Evolutionary conservation across 495 filamentous ascomycete species (phyloP).

Genomic region (Diplogelasinospora grovesii): DNA sequence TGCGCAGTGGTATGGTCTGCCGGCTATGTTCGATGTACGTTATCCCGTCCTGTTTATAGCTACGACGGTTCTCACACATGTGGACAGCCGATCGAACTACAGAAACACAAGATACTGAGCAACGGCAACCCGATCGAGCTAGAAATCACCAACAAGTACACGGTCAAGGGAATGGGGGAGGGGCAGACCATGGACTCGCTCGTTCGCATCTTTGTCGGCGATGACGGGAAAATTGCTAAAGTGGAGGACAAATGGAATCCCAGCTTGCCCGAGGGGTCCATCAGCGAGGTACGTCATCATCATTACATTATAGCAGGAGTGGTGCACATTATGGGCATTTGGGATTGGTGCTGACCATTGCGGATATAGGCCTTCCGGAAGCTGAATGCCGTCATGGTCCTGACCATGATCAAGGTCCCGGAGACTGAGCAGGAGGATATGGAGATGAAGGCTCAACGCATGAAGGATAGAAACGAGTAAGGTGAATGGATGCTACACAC

Average conservation of each 20-base stretch:
- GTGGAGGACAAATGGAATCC: conserved; percentile 55
- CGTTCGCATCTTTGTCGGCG: conserved; percentile 37
- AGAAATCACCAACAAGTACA: conserved; percentile 45
- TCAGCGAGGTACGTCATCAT: conserved; percentile 45
- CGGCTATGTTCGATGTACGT: conserved; percentile 19
- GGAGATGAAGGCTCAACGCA: conserved; percentile 17
- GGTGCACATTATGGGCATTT: too few relatives aligned
- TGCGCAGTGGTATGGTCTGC: conserved; percentile 44
- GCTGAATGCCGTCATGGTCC: conserved; percentile 49
- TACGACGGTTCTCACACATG: too few relatives aligned
- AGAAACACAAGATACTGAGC: conserved; percentile 42
- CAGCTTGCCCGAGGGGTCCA: conserved; percentile 39
- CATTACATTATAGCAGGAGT: too few relatives aligned
- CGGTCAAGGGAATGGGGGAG: conserved; percentile 44
- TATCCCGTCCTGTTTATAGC: too few relatives aligned
- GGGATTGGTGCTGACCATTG: neutral
- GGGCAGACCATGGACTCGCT: conserved; percentile 46
- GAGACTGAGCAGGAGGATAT: conserved; percentile 50
- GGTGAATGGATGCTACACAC: too few relatives aligned
- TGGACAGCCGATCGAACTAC: conserved; percentile 36
- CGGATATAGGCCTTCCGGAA: conserved; percentile 50
- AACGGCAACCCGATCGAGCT: conserved; percentile 50
- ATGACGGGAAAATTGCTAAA: conserved; percentile 42
- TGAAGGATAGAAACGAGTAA: too few relatives aligned
- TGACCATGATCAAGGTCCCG: conserved; percentile 49